Evolutionary conservation across 1,284 basidiomycete species (phyloP).

Genomic region (Malassezia equina): DNA sequence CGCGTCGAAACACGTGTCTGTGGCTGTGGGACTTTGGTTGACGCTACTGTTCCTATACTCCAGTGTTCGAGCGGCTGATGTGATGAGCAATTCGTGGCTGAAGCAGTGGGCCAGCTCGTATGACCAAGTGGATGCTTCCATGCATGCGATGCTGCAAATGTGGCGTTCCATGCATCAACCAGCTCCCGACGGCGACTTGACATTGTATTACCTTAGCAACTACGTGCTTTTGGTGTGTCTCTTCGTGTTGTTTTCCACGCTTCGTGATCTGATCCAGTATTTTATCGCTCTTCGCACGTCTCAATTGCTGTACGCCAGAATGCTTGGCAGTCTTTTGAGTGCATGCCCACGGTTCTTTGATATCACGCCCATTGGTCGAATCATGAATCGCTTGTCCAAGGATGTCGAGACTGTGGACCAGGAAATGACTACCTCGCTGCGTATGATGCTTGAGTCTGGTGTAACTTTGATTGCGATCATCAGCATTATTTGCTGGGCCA

Average conservation of each 20-base stretch:
- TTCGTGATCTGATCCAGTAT: conserved; percentile 33
- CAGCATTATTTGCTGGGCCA: conserved; percentile 36
- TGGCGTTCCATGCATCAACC: neutral
- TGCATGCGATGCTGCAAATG: neutral
- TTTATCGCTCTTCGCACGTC: conserved; percentile 38
- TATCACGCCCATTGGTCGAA: conserved; percentile 42
- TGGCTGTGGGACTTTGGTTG: conserved; percentile 20
- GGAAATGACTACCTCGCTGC: conserved; percentile 28
- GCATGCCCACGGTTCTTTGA: conserved; percentile 53
- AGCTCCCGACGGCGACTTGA: neutral
- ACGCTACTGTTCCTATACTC: conserved; percentile 30
- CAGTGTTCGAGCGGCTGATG: conserved; percentile 28
- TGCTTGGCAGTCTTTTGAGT: conserved; percentile 75
- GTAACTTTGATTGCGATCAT: conserved; percentile 23
- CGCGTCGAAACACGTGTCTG: conserved; percentile 10
- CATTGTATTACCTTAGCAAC: conserved; percentile 33
- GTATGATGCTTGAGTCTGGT: conserved; percentile 19
- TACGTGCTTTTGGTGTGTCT: conserved; percentile 30
- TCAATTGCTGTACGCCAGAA: conserved; percentile 43
- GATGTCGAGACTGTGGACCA: conserved; percentile 47
- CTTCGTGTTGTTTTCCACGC: conserved; percentile 31
- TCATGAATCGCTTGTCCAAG: conserved; percentile 47
- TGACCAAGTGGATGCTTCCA: conserved; percentile 4
- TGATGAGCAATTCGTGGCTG: conserved; percentile 38
- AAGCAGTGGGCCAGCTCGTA: conserved; percentile 40